Conservation (phyloP, 2,329 filamentous ascomycete genomes). For the Leptographium radiaticola region DNA sequence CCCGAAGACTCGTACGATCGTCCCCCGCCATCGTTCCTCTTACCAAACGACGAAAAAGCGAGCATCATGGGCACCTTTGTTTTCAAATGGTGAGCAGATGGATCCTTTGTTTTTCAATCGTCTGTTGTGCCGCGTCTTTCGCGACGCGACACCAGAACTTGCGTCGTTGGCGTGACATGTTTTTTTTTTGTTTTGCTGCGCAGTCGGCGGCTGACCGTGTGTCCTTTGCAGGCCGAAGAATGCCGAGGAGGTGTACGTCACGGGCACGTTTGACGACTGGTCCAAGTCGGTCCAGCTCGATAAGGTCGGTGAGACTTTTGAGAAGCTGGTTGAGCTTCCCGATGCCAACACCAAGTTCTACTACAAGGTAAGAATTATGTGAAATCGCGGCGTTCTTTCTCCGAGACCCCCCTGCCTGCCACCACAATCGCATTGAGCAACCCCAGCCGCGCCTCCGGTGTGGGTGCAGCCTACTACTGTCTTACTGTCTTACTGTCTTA, state of each 20-base stretch:
- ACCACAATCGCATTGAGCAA: background rate
- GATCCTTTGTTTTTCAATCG: too few species aligned
- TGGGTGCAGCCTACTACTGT: background rate
- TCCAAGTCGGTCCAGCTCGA: conserved; percentile 72
- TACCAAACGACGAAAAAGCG: background rate
- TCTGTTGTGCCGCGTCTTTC: conserved; percentile 9
- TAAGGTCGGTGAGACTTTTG: conserved; percentile 58
- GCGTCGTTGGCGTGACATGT: background rate
- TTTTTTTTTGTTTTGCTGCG: too few species aligned
- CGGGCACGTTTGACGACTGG: conserved; percentile 84
- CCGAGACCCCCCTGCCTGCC: background rate
- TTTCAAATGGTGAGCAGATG: conserved; percentile 50
- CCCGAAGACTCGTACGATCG: background rate
- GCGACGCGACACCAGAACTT: background rate
- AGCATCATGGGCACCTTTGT: conserved; percentile 49
- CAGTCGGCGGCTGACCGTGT: too few species aligned
- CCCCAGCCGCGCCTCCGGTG: background rate
- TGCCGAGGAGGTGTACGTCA: conserved; percentile 83
- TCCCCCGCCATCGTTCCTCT: background rate
- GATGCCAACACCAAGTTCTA: conserved; percentile 58
- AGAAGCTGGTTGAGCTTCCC: conserved; percentile 67
- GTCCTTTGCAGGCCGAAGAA: conserved; percentile 55
- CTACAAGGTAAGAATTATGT: conserved; percentile 69
- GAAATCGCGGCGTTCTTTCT: background rate
- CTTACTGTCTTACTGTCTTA: background rate